Base-by-base conservation (phyloP, 129 eudicot species). In the Tanacetum coccineum region DNA sequence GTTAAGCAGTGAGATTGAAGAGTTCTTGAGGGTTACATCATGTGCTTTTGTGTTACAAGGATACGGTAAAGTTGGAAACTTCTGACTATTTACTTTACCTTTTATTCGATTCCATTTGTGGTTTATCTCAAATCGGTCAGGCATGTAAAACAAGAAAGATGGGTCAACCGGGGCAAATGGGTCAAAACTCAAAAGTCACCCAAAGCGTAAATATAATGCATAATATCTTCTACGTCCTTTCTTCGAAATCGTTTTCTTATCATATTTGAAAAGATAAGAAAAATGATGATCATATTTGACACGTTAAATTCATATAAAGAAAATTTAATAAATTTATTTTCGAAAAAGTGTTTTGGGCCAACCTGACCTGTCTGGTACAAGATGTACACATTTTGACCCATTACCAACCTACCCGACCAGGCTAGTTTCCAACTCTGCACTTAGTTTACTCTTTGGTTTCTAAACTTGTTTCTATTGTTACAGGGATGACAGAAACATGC, bases 401-500 rank as follows among this genome's bases (percentile, higher is more conserved):
- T 53, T 55, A 55, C 30, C 25, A 22, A 55, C 60, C 25, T 28
- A 28, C 12, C n/a, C 0, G 10, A 17, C 7, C 2, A n/a, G 2
- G 2, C 25, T 2, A 22, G 2, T 22, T 22, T 22, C 2, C 25
- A 22, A 1, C 25, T 1, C 25, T 22, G 2, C 25, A 2, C 25
- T 22, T 1, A 22, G 25, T 22, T 22, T 22, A 20, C 62, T 40
- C 18, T 30, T 17, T 3, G 9, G 55, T 59, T 61, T 26, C 8
- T n/a, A 9, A 70, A 71, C 9, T 11, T 39, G 50, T 57, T 8
- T 13, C 7, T 49, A 59, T 62, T 70, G 30, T 55, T 69, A 36
- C 89, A 94, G 99, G 99, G 30, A 66, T 94, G 92, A 94, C 99
- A 13, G 99, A 94, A 87, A 94, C 97, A 10, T 87, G 95, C 76